Percentiles rank a stretch among this genome's conserved stretches.
These are phyloP conservation scores for Cytospora leucostoma DNA, from an alignment of 2,329 filamentous ascomycete species.

Conservation along the genomic window DNA sequence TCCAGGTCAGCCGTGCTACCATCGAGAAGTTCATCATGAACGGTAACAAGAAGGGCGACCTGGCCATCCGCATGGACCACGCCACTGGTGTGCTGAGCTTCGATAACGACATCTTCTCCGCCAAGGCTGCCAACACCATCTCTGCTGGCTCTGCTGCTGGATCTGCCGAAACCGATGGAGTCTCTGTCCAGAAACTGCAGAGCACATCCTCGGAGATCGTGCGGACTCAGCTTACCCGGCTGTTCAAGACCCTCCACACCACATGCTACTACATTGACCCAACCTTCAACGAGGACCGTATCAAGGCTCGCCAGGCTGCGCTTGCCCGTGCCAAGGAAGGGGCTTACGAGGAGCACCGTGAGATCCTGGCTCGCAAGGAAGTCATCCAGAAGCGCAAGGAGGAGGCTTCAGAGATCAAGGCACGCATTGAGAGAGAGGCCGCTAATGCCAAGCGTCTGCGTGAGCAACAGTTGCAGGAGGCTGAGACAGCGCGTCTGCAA, in stretches of 20 bases:
- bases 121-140: conserved; percentile 86
- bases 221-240: conserved; percentile 86
- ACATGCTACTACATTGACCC: conserved; percentile 97
- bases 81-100: conserved; percentile 94
- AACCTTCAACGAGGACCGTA: conserved; percentile 77
- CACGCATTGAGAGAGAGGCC: conserved; percentile 89
- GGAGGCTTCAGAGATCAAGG: conserved; percentile 83
- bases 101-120: conserved; percentile 96
- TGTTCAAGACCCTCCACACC: conserved; percentile 87
- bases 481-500: conserved; percentile 84
- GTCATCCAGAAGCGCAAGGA: conserved; percentile 97
- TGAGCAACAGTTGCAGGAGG: conserved; percentile 85
- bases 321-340: conserved; percentile 81
- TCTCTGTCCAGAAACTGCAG: conserved; percentile 90
- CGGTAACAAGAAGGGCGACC: conserved; percentile 98
- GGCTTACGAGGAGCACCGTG: conserved; percentile 87
- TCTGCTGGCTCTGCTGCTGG: conserved; percentile 81
- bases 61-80: conserved; percentile 94
- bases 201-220: conserved; percentile 98
- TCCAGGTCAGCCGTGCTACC: conserved; percentile 84
- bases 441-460: conserved; percentile 83
- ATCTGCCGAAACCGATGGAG: conserved; percentile 81
- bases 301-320: conserved; percentile 77
- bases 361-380: conserved; percentile 81
- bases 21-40: conserved; percentile 99